Evolutionary conservation across 192 early-diverging fungal species (phyloP), one percentile per base, ranked within the genome.

Genomic region (Phycomyces blakesleeanus): DNA sequence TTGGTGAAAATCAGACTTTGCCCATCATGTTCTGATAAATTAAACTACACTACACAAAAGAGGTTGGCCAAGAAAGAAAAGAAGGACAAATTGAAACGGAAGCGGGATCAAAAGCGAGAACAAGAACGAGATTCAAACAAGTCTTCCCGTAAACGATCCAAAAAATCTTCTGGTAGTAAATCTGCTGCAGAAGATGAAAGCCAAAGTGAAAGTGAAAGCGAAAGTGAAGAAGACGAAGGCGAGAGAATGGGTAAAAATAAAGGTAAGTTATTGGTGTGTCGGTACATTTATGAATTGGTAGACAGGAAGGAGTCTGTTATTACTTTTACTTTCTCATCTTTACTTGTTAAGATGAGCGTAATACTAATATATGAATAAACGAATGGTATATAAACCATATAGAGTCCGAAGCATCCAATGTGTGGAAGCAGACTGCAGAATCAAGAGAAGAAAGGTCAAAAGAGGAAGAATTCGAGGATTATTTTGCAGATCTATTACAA

Each of bases 1-100:
- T 69, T 94, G 50, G 90, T 93, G 38, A 94, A 94, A 61, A 60
- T 94, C 26, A 72, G 91, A 54, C 76, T 94, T 2, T 94, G 92
- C 57, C 71, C 72, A 0, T 58, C 55, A 4, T 94, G 92, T 69
- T 84, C 89, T 0, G 55, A 84, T 53, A 85, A 79, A 65, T 74
- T 94, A 5, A 89, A 94, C 62, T 91, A 89, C 74, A 83, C 79
- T 55, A 91, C 81, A 26, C 63, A 76, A 37, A 80, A 84, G 40
- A 77, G 79, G 60, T 51, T 59, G 20, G 73, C 66, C 21, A 66
- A 64, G 47, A 39, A 56, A 73, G 38, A 63, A 63, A 53, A 49
- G 40, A 41, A 67, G 55, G 34, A 64, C 38, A 38, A 62, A 57
- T 9, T 55, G 57, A 44, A 16, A 37, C 20, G 22, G 34, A 63